These are phyloP conservation scores for Penicillium riverlandense DNA, from an alignment of 495 filamentous ascomycete genomes.

Conservation along the genomic window DNA sequence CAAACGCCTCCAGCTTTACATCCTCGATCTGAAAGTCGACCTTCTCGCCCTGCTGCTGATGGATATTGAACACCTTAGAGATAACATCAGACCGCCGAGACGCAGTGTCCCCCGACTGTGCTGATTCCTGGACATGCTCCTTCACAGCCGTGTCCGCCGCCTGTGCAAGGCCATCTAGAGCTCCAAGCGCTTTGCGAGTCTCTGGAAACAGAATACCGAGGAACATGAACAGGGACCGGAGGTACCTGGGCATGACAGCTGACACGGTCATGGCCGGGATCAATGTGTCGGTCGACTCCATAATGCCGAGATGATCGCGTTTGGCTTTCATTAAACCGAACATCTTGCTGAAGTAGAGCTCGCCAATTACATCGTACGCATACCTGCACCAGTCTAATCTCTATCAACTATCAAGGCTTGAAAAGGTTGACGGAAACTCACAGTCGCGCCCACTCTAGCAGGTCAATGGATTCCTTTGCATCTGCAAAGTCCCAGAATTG, in stretches of 20 bases:
- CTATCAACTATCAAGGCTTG: too few relatives aligned
- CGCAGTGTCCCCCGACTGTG: background rate
- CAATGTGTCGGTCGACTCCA: constrained; percentile 13
- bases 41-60: constrained; percentile 3
- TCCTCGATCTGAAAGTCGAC: constrained; percentile 12
- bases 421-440: background rate
- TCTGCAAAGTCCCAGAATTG: constrained; percentile 16
- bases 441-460: constrained; percentile 11
- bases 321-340: constrained; percentile 25
- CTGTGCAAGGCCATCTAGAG: constrained; percentile 6
- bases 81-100: constrained; percentile 10
- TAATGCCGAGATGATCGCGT: constrained; percentile 9
- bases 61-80: constrained; percentile 7
- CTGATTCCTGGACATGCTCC: constrained; percentile 1
- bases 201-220: constrained; percentile 3
- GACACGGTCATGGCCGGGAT: constrained; percentile 18
- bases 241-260: constrained; percentile 15
- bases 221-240: constrained; percentile 12
- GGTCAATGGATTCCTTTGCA: constrained; percentile 11
- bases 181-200: constrained; percentile 8
- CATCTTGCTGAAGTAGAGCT: constrained; percentile 30
- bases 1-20: constrained; percentile 13
- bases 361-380: constrained; percentile 28
- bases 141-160: constrained; percentile 10
- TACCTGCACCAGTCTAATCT: constrained; percentile 11